Percentiles rank a stretch among this genome's conserved stretches.
Evolutionary conservation across 495 filamentous ascomycete genomes (phyloP).

Genomic region (Penicillium diatomitis): DNA sequence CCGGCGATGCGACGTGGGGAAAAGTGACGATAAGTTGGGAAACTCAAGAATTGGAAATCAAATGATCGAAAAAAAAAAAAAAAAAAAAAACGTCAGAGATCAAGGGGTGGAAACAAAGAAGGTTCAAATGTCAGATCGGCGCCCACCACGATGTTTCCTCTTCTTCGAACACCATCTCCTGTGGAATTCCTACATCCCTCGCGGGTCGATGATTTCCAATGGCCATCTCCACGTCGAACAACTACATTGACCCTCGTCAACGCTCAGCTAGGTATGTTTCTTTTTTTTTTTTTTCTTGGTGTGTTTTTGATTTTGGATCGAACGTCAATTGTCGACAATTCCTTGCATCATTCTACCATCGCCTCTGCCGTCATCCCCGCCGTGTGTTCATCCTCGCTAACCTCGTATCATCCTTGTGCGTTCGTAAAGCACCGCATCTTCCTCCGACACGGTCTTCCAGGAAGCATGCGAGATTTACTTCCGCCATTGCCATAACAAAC

Average conservation of each 20-base stretch:
- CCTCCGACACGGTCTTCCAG: slow-evolving; percentile 13
- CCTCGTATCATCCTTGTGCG: not conserved
- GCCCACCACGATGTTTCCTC: too few species aligned
- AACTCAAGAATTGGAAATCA: too few species aligned
- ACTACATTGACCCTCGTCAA: not conserved
- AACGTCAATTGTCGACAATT: too few species aligned
- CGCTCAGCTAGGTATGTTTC: not conserved
- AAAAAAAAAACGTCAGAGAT: too few species aligned
- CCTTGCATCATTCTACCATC: not conserved
- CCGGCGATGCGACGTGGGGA: too few species aligned
- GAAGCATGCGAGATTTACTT: slow-evolving; percentile 21
- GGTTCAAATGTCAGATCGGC: not conserved
- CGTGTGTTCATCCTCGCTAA: not conserved
- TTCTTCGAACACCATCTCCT: too few species aligned
- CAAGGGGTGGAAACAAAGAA: too few species aligned
- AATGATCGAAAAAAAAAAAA: too few species aligned
- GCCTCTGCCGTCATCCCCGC: not conserved
- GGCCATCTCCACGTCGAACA: not conserved
- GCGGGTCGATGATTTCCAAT: not conserved
- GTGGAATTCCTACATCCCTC: too few species aligned
- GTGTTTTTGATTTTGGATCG: too few species aligned
- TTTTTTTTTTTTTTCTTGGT: too few species aligned
- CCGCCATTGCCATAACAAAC: slow-evolving; percentile 22
- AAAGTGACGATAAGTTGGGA: too few species aligned
- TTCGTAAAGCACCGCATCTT: not conserved